Base-by-base conservation (phyloP, 169 alveolate species). In the Cardiosporidium cionae region DNA sequence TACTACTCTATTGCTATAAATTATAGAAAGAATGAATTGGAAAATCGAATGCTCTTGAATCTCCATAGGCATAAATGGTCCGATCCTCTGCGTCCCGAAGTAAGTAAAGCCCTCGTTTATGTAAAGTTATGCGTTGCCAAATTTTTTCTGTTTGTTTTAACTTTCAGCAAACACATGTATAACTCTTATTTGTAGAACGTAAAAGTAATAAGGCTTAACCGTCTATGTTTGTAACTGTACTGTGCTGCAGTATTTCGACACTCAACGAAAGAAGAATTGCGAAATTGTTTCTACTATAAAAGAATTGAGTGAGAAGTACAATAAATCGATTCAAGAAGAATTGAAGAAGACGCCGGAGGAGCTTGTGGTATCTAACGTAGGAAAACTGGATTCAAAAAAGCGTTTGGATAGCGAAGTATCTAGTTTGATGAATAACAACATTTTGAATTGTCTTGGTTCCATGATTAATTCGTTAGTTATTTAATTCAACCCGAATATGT, bases 1-100 rank as follows among this genome's bases (percentile, higher is more conserved):
- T 98, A 98, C 86, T 98, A 97, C 83, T 92, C 98, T 27, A 95
- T 98, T 54, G 97, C 96, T 28, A 95, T 98, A 65, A 97, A 96
- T 85, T 97, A 96, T 87, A 90, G 98, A 76, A 96, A 95, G 80
- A 96, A 94, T 76, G 96, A 93, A 34, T 79, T 96, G 54, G 99
- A 97, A 85, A 93, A 93, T 77, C 93, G 95, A 79, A 97, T 97
- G 99, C 92, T 98, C 35, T 81, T 96, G 62, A 96, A 95, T 83
- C 91, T 95, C 53, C 94, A 96, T 81, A 96, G 94, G 84, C 92
- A 93, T 74, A 91, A 87, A 35, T 97, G 99, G 99, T 89, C 86
- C 70, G 92, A 95, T 23, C 98, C 96, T 58, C 93, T 97, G 52
- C 91, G 88, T 37, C 76, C 89, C n/a, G 70, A 88, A 84, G 96